phyloP scores from a whole-genome alignment of 2,329 filamentous ascomycete genomes.

The Pseudogymnoascus destructans region DNA sequence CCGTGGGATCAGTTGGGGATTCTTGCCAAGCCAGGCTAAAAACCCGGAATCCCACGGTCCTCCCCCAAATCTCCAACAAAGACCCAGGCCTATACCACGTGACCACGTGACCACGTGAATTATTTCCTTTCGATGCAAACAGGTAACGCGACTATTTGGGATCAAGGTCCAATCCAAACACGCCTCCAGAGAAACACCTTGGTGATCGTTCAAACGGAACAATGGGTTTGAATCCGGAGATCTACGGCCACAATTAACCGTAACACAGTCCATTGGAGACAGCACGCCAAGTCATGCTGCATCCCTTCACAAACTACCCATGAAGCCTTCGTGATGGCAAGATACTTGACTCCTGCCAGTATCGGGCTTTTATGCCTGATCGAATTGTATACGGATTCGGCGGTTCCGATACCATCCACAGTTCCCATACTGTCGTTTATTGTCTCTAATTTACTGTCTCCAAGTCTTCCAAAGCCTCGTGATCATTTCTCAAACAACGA shows the following conservation, averaged over 20 bases:
- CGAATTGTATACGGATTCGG: constrained; percentile 64
- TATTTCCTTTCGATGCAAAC: constrained; percentile 1
- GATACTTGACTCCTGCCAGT: constrained; percentile 80
- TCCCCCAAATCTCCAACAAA: too few relatives aligned
- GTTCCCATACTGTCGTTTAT: constrained; percentile 70
- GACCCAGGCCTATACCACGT: background rate
- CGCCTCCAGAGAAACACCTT: background rate
- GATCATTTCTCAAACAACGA: constrained; percentile 10
- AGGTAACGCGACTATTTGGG: background rate
- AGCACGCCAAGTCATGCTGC: background rate
- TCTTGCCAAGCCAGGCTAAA: too few relatives aligned
- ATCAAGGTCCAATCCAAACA: background rate
- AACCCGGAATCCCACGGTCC: too few relatives aligned
- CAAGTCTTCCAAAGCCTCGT: constrained; percentile 25
- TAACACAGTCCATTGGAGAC: background rate
- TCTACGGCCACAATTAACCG: background rate
- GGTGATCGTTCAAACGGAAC: background rate
- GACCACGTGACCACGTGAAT: background rate
- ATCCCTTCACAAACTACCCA: background rate
- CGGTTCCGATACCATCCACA: constrained; percentile 55
- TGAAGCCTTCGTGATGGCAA: constrained; percentile 43
- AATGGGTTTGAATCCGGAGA: background rate
- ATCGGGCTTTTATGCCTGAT: constrained; percentile 70
- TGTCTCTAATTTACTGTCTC: constrained; percentile 52
- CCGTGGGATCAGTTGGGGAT: too few relatives aligned